Base-by-base conservation (phyloP, 257 asterid species). In the Thymus mandschuricus region DNA sequence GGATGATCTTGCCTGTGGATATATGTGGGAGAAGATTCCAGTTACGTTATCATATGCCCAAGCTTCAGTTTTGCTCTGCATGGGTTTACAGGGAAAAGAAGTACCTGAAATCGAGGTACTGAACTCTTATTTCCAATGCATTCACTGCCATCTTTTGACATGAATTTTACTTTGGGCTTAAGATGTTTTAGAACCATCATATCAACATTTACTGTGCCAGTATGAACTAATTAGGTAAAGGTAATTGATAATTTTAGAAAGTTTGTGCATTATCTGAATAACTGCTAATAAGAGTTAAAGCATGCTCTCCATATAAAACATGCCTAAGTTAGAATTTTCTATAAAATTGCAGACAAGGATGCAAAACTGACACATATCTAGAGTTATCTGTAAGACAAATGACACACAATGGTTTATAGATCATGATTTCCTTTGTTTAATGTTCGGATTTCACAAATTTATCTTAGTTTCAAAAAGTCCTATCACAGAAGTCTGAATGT, bases 61-160 rank as follows among this genome's bases (percentile, higher is more conserved):
- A 75, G 92, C 97, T 72, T 95, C 99, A 63, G 86, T 95, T 70
- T 80, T 95, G 83, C 97, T 95, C 70, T 89, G 94, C 86, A 79
- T 82, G 60, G 98, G 97, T 54, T 76, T 95, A 89, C 99, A 92
- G 85, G 82, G 83, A 66, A 89, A 92, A 78, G 89, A 85, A 60
- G 58, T 89, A 50, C 57, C 87, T 62, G 66, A 45, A 61, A 82
- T 92, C 62, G 92, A 89, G 97, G 97, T 92, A 81, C 72, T 79
- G 52, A 35, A 41, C 60, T 69, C 28, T 59, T 45, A 63, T 48
- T 46, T 63, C 71, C 40, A 15, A 34, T 60, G 31, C 55, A 58
- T 64, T 61, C 50, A 64, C 46, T 7, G 3, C 41, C 41, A 38
- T 38, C 8, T 38, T 38, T 38, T 49, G 34, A 55, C 59, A 33